phyloP scores from a whole-genome alignment of 2,329 filamentous ascomycete species.

The Fusarium marasasianum region DNA sequence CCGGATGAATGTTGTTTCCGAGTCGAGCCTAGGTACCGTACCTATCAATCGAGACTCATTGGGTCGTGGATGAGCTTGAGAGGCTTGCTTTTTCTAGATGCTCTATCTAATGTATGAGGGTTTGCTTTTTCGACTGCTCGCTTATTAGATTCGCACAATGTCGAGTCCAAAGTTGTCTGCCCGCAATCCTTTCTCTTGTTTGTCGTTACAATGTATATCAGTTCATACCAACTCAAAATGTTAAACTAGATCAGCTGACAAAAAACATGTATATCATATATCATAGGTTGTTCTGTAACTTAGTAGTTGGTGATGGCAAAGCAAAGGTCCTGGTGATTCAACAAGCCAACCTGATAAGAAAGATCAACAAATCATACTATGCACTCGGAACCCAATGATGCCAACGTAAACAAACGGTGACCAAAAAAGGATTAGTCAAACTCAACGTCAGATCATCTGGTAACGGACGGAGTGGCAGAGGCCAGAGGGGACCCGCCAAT shows the following conservation, averaged over 20 bases:
- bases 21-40: not conserved
- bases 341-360: not conserved
- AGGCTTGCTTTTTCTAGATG: not conserved
- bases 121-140: not conserved
- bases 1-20: conserved; percentile 23
- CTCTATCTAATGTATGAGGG: not conserved
- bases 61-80: no score
- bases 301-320: not conserved
- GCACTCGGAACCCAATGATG: not conserved
- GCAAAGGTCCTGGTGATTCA: not conserved
- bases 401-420: conserved; percentile 21
- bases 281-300: not conserved
- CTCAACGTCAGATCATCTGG: not conserved
- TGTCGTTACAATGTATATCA: not conserved
- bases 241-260: not conserved
- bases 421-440: conserved; percentile 12
- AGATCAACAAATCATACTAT: not conserved
- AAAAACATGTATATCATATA: not conserved
- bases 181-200: not conserved
- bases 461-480: conserved; percentile 17
- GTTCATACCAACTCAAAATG: not conserved
- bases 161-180: not conserved
- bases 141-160: not conserved
- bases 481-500: not conserved
- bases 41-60: not conserved